Percentiles rank a stretch among this genome's conserved stretches.
Evolutionary conservation across 495 filamentous ascomycete species (phyloP).

Genomic region (Xylaria castorea): DNA sequence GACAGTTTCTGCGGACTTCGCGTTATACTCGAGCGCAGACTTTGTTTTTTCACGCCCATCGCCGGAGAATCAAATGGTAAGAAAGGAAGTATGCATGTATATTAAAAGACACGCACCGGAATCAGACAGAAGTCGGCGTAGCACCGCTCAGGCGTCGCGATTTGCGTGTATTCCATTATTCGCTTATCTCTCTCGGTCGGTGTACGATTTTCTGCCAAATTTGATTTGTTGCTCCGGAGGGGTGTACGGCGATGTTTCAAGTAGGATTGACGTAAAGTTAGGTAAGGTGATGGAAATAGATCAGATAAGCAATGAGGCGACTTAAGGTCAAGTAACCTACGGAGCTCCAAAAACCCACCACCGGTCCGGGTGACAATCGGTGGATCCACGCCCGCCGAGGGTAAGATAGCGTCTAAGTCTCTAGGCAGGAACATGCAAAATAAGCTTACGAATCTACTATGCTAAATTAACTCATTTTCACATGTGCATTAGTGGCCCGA

Average conservation of each 20-base stretch:
- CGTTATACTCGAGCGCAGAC: neutral
- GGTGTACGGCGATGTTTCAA: neutral
- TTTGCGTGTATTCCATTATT: slow-evolving; percentile 45
- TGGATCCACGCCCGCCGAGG: neutral
- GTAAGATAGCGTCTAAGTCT: neutral
- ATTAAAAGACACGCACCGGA: slow-evolving; percentile 60
- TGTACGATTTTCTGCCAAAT: neutral
- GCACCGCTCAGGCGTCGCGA: slow-evolving; percentile 70
- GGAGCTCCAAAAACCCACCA: slow-evolving; percentile 12
- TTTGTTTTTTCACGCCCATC: neutral
- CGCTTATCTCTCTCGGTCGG: no score
- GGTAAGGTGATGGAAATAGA: neutral
- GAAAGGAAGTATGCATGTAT: neutral
- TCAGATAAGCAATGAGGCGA: neutral
- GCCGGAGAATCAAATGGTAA: neutral
- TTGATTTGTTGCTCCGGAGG: neutral
- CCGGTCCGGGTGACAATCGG: slow-evolving; percentile 1
- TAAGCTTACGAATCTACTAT: neutral
- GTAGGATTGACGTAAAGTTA: neutral
- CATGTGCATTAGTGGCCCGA: neutral
- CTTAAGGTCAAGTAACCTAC: neutral
- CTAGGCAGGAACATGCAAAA: neutral
- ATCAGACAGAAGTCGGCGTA: slow-evolving; percentile 85
- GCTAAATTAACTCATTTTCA: neutral
- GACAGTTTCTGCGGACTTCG: neutral